A percentile compares a stretch with the other conserved stretches of the same genome.
Conservation (phyloP, 805 yeast species). For the Yarrowia hollandica region DNA sequence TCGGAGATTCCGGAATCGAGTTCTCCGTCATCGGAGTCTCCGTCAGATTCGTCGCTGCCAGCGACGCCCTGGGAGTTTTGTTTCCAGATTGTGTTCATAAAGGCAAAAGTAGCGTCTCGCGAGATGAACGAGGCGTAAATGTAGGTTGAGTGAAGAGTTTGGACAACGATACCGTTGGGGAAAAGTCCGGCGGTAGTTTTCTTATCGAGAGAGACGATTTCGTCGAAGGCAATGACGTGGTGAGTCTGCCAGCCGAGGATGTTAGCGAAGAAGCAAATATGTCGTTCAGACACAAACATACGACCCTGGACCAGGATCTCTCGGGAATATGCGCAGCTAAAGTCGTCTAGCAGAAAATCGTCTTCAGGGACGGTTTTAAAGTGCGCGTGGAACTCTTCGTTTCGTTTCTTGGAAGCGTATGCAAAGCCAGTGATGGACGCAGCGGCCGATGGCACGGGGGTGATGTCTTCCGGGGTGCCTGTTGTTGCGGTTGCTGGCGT, state of each 20-base stretch:
- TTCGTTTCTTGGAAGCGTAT: constrained; percentile 45
- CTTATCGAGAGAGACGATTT: constrained; percentile 72
- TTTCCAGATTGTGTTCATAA: constrained; percentile 72
- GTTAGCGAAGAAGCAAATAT: constrained; percentile 82
- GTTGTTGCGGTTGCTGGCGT: neutral
- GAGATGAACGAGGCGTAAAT: constrained; percentile 85
- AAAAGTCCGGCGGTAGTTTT: constrained; percentile 84
- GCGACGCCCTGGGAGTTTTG: constrained; percentile 32
- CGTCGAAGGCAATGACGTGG: constrained; percentile 67
- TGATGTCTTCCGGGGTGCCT: neutral
- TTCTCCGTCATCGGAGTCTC: constrained; percentile 29
- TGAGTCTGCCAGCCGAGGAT: constrained; percentile 90
- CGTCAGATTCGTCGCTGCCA: constrained; percentile 24
- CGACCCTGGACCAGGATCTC: constrained; percentile 89
- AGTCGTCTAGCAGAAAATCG: constrained; percentile 81
- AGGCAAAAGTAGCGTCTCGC: constrained; percentile 72
- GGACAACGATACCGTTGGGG: constrained; percentile 81
- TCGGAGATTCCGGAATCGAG: constrained; percentile 30
- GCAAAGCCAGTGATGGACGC: constrained; percentile 28
- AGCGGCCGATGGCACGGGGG: neutral
- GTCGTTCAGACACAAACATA: constrained; percentile 72
- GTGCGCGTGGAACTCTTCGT: constrained; percentile 73
- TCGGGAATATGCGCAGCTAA: constrained; percentile 82
- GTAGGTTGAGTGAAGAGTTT: constrained; percentile 62
- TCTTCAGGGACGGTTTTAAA: constrained; percentile 67